Evolutionary conservation across 306 rosid genomes (phyloP), one percentile per base, ranked within the genome.

Genomic region (Vigna angularis): DNA sequence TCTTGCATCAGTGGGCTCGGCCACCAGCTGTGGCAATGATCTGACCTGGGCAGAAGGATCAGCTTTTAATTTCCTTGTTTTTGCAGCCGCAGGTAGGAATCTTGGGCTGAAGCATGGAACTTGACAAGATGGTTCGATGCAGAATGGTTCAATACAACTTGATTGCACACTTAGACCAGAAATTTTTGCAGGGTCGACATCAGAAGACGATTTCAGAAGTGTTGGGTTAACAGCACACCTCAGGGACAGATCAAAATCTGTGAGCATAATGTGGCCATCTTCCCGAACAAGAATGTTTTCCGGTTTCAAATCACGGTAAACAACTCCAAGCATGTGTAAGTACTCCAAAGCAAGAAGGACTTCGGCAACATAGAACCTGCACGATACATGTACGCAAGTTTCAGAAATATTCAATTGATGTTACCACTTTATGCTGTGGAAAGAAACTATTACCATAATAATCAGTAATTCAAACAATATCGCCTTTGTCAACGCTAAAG

Each of bases 191-290:
- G 75, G 73, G 26, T 77, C 83, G 4, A 64, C 48, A n/a, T 72
- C 56, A 52, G 89, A 81, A 81, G 92, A 81, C 44, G 89, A 79
- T 70, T 80, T 84, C 67, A 91, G 69, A 47, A 91, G 94, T 2
- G 91, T 88, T 70, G 97, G 97, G 81, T 74, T 86, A 73, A 91
- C 97, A 40, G 88, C 70, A 88, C 97, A 91, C 57, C 97, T 80
- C 15, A 91, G 84, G 5, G 97, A 91, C 48, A 91, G 88, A 79
- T 91, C 97, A 71, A 89, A 91, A 80, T 91, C 97, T 30, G 97
- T 88, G 79, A 91, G 97, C 97, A 91, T 91, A 47, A 91, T 91
- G 81, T 91, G 97, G 32, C 97, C 97, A 50, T 91, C 97, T 75
- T 91, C 97, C 55, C 97, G 84, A 68, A 91, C 97, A 72, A 91